Conservation (phyloP, 2,329 filamentous ascomycete species). For the Colletotrichum tanaceti region DNA sequence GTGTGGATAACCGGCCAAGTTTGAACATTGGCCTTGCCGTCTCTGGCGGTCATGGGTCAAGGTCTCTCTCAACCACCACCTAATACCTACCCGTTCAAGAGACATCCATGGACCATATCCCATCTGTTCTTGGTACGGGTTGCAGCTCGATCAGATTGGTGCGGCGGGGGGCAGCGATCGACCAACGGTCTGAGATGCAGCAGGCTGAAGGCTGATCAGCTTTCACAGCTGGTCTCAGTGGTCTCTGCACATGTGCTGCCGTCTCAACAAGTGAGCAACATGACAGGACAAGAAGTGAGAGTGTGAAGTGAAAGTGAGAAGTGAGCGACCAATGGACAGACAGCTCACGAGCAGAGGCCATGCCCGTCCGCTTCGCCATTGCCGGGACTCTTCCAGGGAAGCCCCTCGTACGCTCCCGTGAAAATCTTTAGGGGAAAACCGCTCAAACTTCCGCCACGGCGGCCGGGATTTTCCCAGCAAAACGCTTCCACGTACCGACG, state of each 20-base stretch:
- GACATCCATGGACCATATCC: slow-evolving; percentile 13
- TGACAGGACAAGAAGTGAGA: background rate
- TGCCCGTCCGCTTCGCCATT: slow-evolving; percentile 16
- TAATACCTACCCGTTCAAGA: background rate
- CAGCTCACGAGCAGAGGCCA: slow-evolving; percentile 6
- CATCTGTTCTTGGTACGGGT: slow-evolving; percentile 17
- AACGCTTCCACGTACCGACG: background rate
- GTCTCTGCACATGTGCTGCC: background rate
- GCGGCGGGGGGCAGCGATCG: slow-evolving; percentile 10
- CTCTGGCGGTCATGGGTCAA: background rate
- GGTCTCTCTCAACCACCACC: slow-evolving; percentile 19
- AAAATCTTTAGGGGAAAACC: slow-evolving; percentile 33
- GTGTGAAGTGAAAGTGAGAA: slow-evolving; percentile 37
- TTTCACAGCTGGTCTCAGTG: background rate
- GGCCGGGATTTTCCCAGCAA: slow-evolving; percentile 25
- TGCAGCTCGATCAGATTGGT: slow-evolving; percentile 35
- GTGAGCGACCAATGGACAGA: slow-evolving; percentile 19
- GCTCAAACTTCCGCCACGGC: slow-evolving; percentile 22
- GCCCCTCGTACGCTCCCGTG: slow-evolving; percentile 16
- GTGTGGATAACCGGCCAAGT: slow-evolving; percentile 20
- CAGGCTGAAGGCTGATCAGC: slow-evolving; percentile 29
- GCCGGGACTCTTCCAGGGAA: slow-evolving; percentile 23
- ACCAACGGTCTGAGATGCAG: slow-evolving; percentile 34
- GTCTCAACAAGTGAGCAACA: slow-evolving; percentile 3
- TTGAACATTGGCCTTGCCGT: slow-evolving; percentile 32